Percentiles rank a stretch among this genome's conserved stretches.
These are phyloP conservation scores for Xylariales sp. DNA, from an alignment of 2,329 filamentous ascomycete genomes.

Conservation along the genomic window DNA sequence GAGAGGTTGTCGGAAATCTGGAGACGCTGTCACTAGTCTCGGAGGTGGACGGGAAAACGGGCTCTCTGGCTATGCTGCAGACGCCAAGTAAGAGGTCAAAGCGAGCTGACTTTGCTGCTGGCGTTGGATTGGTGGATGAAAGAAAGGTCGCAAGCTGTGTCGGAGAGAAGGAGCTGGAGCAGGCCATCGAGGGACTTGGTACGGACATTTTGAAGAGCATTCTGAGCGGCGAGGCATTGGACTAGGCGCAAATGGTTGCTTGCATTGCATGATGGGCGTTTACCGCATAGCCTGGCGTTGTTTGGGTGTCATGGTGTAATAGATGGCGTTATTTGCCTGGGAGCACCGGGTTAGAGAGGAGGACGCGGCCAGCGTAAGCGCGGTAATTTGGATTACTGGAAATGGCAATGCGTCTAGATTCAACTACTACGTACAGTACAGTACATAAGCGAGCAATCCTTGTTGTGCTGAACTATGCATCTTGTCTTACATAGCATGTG, in stretches of 20 bases:
- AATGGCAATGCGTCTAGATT: constrained; percentile 1
- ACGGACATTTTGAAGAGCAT: constrained; percentile 72
- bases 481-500: too few relatives aligned
- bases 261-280: constrained; percentile 25
- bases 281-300: constrained; percentile 34
- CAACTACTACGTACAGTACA: too few relatives aligned
- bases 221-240: constrained; percentile 69
- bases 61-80: constrained; percentile 71
- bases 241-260: constrained; percentile 51
- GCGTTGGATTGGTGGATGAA: constrained; percentile 72
- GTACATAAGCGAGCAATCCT: neutral
- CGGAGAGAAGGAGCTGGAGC: constrained; percentile 81
- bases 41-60: constrained; percentile 76
- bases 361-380: neutral
- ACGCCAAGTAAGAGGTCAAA: constrained; percentile 78
- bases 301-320: constrained; percentile 14
- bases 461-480: neutral
- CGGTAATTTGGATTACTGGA: neutral
- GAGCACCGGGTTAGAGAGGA: neutral
- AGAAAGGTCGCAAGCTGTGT: constrained; percentile 82
- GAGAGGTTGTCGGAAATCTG: constrained; percentile 88
- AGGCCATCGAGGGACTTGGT: constrained; percentile 72
- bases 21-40: constrained; percentile 87
- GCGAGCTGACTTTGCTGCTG: constrained; percentile 60
- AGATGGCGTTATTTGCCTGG: neutral